Base-by-base conservation (phyloP, 192 early-diverging fungal genomes). In the Tieghemiomyces parasiticus region DNA sequence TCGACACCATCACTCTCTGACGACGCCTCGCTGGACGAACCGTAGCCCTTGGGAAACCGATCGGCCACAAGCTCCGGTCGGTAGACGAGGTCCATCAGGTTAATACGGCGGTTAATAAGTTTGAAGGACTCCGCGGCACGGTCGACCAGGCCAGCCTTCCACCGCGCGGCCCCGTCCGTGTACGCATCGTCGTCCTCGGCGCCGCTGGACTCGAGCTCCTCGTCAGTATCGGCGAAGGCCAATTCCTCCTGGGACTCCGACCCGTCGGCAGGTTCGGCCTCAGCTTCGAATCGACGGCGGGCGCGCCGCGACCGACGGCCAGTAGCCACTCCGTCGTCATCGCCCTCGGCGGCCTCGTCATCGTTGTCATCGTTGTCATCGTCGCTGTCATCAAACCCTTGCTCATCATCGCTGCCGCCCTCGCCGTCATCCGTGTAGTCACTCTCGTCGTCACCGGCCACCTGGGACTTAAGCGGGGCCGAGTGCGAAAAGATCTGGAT, bases 81-180 rank as follows among this genome's bases (percentile, higher is more conserved):
- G 64, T 98, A 98, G 31, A 98, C 87, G 0, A 93, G 65, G 33
- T 90, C 79, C 91, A 93, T 92, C 44, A 97, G 67, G 59, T 91
- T 91, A 55, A 85, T 70, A 22, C 90, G 84, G 22, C 29, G 22
- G 22, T 28, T 20, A 26, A 28, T 71, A 9, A 69, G 65, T 31
- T 65, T 59, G 64, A 81, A 88, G 22, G 71, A 69, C 12, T 74
- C 64, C 29, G 73, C 70, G 8, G 82, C 88, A 63, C 81, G 82
- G 55, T 78, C 68, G 46, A 78, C 69, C 42, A 90, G 42, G 51
- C 84, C 75, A 25, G 73, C 64, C 66, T 90, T 90, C 88, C 88
- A 89, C 16, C 73, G 71, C 31, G 85, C n/a, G n/a, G n/a, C n/a
- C n/a, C n/a, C n/a, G n/a, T n/a, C n/a, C n/a, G n/a, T n/a, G n/a